These are phyloP conservation scores for Dictyostelium discoideum DNA, from an alignment of 78 protist genomes.

Conservation along the genomic window DNA sequence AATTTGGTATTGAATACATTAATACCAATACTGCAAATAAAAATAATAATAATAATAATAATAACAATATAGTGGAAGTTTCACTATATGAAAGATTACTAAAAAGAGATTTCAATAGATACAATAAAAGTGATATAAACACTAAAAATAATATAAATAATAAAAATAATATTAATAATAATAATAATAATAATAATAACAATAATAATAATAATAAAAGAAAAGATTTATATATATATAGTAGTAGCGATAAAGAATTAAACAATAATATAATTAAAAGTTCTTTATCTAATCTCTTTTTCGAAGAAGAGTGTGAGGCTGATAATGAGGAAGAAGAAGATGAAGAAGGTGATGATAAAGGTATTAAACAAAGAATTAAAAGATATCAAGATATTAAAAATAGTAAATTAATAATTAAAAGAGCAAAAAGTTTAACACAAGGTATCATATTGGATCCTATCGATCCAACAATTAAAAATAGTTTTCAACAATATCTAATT, in stretches of 20 bases:
- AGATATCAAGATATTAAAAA: not conserved
- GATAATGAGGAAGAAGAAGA: not conserved
- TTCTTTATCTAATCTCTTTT: not conserved
- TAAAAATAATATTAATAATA: not conserved
- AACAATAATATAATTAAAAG: not conserved
- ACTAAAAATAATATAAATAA: not conserved
- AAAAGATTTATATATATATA: constrained; percentile 2
- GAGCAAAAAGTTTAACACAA: not conserved
- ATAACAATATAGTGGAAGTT: not conserved
- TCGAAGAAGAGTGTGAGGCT: not conserved
- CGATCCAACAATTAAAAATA: not conserved
- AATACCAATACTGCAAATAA: not conserved
- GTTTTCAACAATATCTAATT: not conserved
- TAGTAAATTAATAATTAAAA: not conserved
- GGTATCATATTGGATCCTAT: not conserved
- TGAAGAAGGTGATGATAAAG: not conserved
- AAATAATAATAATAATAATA: not conserved
- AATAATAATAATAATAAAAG: not conserved
- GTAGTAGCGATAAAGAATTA: not conserved
- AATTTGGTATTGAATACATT: not conserved
- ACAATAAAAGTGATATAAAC: not conserved
- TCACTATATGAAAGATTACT: constrained; percentile 13
- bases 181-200: not conserved
- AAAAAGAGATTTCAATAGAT: constrained; percentile 16
- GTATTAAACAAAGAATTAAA: not conserved